phyloP scores from a whole-genome alignment of 2,329 filamentous ascomycete species.

The Venturia effusa region DNA sequence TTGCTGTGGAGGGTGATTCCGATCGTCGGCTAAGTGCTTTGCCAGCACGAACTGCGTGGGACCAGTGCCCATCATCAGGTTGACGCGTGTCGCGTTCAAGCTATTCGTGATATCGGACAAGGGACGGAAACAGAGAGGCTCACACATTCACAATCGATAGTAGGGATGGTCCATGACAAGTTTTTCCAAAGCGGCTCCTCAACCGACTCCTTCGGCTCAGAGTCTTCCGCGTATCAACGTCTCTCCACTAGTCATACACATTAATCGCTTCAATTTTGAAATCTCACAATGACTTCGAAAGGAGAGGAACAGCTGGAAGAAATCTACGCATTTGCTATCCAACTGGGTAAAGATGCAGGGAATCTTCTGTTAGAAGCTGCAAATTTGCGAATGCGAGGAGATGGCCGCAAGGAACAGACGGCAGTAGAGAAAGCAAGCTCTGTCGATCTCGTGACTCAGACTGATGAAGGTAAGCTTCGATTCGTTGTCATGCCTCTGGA shows the following conservation, averaged over 20 bases:
- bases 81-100: background rate
- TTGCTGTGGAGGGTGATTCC: background rate
- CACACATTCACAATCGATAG: background rate
- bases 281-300: constrained; percentile 5
- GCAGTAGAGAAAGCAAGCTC: constrained; percentile 61
- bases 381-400: constrained; percentile 39
- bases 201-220: background rate
- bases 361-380: constrained; percentile 54
- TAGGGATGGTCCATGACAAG: background rate
- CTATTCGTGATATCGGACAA: background rate
- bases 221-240: background rate
- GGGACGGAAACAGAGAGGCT: too few relatives aligned
- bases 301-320: constrained; percentile 42
- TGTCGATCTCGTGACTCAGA: constrained; percentile 69
- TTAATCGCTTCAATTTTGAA: background rate
- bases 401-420: constrained; percentile 23
- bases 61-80: background rate
- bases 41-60: background rate
- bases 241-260: background rate
- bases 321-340: constrained; percentile 60
- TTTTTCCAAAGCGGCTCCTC: background rate
- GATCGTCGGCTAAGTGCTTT: constrained; percentile 1
- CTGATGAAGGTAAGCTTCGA: constrained; percentile 50
- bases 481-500: background rate
- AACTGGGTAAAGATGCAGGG: constrained; percentile 60